phyloP scores from a whole-genome alignment of 2,329 filamentous ascomycete species.

The Aschersonia sp. region DNA sequence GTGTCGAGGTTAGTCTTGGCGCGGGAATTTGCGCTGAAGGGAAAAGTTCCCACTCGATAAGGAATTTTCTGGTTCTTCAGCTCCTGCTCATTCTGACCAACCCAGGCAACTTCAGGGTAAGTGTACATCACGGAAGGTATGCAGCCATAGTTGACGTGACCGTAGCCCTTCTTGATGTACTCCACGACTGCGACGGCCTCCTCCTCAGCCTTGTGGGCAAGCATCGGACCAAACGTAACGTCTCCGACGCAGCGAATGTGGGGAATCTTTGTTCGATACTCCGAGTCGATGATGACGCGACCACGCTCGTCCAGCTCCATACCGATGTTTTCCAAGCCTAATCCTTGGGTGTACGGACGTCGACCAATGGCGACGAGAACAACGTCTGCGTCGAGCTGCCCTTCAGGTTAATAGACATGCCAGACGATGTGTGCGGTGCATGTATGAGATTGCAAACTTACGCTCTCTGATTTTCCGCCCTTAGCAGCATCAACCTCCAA shows the following conservation, averaged over 20 bases:
- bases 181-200: constrained; percentile 90
- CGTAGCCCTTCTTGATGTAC: constrained; percentile 95
- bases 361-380: constrained; percentile 95
- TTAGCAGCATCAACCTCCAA: constrained; percentile 84
- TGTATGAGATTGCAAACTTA: constrained; percentile 33
- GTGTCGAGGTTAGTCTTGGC: constrained; percentile 98
- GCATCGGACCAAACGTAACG: constrained; percentile 94
- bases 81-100: constrained; percentile 93
- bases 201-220: constrained; percentile 98
- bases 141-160: constrained; percentile 96
- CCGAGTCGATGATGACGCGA: constrained; percentile 91
- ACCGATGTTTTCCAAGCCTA: constrained; percentile 87
- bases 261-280: constrained; percentile 94
- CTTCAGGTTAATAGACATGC: constrained; percentile 7
- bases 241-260: constrained; percentile 97
- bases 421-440: no score
- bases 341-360: constrained; percentile 81
- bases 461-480: constrained; percentile 86
- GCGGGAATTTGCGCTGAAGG: constrained; percentile 94
- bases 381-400: constrained; percentile 81
- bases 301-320: constrained; percentile 86
- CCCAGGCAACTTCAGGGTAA: constrained; percentile 95
- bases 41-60: constrained; percentile 89
- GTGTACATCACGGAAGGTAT: constrained; percentile 99
- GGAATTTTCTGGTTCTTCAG: constrained; percentile 80